phyloP scores from a whole-genome alignment of 495 filamentous ascomycete species.

The Cercophora sp. region DNA sequence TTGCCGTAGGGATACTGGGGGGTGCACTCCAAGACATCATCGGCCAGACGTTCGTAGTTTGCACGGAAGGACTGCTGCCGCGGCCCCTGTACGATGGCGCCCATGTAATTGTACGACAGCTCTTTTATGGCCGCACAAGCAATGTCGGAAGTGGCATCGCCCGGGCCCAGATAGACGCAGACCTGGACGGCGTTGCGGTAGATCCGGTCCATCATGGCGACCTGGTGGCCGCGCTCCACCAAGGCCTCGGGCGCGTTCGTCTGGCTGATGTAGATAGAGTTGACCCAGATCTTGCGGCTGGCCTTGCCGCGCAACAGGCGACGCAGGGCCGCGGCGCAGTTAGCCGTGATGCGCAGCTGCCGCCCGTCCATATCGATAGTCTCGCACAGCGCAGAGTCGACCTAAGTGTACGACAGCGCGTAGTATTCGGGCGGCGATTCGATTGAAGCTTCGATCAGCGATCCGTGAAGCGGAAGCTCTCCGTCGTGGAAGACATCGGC shows the following conservation, averaged over 20 bases:
- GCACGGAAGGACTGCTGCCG: neutral
- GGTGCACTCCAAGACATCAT: neutral
- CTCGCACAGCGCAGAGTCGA: neutral
- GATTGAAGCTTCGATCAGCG: neutral
- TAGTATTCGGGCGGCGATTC: neutral
- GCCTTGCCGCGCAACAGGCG: neutral
- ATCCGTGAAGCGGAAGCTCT: neutral
- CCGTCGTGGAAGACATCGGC: neutral
- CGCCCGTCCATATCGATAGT: neutral
- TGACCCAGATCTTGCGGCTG: neutral
- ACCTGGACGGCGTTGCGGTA: neutral
- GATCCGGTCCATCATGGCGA: neutral
- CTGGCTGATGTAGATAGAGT: constrained; percentile 4
- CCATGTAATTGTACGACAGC: neutral
- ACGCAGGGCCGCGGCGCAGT: constrained; percentile 1
- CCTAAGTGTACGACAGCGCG: constrained; percentile 10
- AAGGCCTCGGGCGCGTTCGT: neutral
- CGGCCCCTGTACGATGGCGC: neutral
- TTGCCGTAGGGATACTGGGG: neutral
- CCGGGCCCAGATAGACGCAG: neutral
- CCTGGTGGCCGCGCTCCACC: constrained; percentile 1
- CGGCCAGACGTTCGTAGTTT: neutral
- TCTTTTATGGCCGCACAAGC: neutral
- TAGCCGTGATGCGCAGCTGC: neutral
- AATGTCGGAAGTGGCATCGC: neutral